Conservation (phyloP, 768 basidiomycete species). For the Mycena sanguinolenta region DNA sequence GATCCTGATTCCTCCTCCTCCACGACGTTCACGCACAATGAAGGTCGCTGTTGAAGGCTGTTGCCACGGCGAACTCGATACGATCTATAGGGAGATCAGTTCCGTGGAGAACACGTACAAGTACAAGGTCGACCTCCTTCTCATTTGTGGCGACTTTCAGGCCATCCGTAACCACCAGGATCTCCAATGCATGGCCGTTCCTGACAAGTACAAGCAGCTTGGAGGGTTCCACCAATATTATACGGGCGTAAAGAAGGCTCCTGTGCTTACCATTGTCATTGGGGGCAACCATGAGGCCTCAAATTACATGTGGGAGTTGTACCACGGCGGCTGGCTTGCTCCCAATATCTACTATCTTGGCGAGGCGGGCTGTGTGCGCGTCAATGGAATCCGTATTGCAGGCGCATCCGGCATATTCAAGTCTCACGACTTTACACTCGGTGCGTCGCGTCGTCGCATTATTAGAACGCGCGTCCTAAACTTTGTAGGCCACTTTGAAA, state of each 20-base stretch:
- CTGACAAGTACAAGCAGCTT: conserved; percentile 86
- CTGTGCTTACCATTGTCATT: conserved; percentile 91
- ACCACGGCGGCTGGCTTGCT: conserved; percentile 97
- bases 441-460: conserved; percentile 51
- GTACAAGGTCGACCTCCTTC: conserved; percentile 84
- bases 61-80: conserved; percentile 93
- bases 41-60: conserved; percentile 95
- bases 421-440: conserved; percentile 77
- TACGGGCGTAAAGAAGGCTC: conserved; percentile 83
- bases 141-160: conserved; percentile 97
- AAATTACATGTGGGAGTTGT: conserved; percentile 96
- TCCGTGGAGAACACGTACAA: conserved; percentile 70
- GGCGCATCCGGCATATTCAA: conserved; percentile 97
- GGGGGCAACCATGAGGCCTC: conserved; percentile 99
- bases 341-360: conserved; percentile 98
- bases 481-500: conserved; percentile 80
- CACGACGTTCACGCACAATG: conserved; percentile 21
- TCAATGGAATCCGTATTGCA: conserved; percentile 91
- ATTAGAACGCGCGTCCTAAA: conserved; percentile 4
- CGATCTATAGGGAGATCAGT: conserved; percentile 82
- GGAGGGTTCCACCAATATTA: conserved; percentile 95
- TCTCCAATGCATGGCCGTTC: conserved; percentile 91
- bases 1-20: background rate
- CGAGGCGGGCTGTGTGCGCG: conserved; percentile 87
- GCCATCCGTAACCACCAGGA: conserved; percentile 90